Evolutionary conservation across 371 early-diverging fungal genomes (phyloP).

Genomic region (Rhizopus delemar): DNA sequence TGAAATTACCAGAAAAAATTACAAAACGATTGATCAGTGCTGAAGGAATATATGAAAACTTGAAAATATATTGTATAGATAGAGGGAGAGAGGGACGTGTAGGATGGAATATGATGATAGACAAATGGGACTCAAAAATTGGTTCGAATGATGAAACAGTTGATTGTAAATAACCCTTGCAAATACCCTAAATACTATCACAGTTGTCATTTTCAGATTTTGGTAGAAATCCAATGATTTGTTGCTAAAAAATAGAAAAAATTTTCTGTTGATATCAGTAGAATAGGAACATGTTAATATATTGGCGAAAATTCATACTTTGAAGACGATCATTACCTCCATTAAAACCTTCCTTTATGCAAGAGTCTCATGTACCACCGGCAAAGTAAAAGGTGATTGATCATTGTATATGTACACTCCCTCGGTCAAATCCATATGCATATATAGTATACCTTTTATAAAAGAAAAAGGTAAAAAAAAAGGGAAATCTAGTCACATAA

Average conservation of each 20-base stretch:
- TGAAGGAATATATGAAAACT: no score
- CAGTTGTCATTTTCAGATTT: conserved; percentile 2
- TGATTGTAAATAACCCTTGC: no score
- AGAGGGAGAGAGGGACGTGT: no score
- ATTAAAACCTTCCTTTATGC: neutral
- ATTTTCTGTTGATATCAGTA: neutral
- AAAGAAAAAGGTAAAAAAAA: no score
- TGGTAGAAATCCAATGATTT: neutral
- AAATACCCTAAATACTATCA: neutral
- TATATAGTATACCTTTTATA: neutral
- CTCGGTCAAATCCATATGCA: conserved; percentile 2
- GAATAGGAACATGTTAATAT: neutral
- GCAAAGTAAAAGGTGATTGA: no score
- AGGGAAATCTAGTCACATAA: no score
- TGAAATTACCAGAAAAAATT: no score
- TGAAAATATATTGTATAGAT: no score
- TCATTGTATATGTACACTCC: conserved; percentile 1
- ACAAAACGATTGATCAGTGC: no score
- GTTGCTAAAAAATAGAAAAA: neutral
- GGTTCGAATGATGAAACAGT: no score
- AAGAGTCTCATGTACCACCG: neutral
- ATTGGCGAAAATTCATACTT: neutral
- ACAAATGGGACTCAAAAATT: no score
- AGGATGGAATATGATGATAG: no score
- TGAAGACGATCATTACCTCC: neutral